phyloP scores from a whole-genome alignment of 805 yeast genomes.

The Candida khao-thaluensis region DNA sequence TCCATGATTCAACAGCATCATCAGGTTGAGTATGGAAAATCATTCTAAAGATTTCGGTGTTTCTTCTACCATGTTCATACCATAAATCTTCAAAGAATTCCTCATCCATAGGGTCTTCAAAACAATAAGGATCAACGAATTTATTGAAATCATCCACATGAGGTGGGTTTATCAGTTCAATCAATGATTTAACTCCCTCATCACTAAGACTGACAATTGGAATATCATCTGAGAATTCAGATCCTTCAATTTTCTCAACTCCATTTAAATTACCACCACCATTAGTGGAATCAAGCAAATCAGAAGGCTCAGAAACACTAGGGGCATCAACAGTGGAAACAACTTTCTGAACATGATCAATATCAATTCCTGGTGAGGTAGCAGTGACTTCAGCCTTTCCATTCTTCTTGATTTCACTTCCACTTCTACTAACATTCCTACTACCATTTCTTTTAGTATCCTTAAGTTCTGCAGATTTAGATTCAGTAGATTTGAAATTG shows the following conservation, averaged over 20 bases:
- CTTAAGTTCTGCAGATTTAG: not conserved
- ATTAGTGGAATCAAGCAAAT: conserved; percentile 1
- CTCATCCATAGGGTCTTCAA: conserved; percentile 83
- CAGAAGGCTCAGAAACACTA: not conserved
- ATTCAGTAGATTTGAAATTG: not conserved
- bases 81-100: conserved; percentile 83
- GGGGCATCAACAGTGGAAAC: conserved; percentile 13
- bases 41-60: conserved; percentile 75
- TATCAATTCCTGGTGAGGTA: not conserved
- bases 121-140: conserved; percentile 82
- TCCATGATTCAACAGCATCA: conserved; percentile 86
- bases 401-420: not conserved
- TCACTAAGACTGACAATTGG: conserved; percentile 47
- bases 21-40: conserved; percentile 96
- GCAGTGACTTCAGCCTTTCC: not conserved
- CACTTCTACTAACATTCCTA: not conserved
- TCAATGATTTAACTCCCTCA: conserved; percentile 39
- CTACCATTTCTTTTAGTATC: not conserved
- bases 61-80: conserved; percentile 78
- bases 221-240: conserved; percentile 23
- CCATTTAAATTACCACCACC: not conserved
- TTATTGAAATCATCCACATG: conserved; percentile 33
- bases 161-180: conserved; percentile 40
- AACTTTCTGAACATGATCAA: conserved; percentile 8
- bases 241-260: conserved; percentile 7